Percentiles rank a stretch among this genome's conserved stretches.
phyloP scores from a whole-genome alignment of 2,329 filamentous ascomycete genomes.

The Arachnomyces sp. region DNA sequence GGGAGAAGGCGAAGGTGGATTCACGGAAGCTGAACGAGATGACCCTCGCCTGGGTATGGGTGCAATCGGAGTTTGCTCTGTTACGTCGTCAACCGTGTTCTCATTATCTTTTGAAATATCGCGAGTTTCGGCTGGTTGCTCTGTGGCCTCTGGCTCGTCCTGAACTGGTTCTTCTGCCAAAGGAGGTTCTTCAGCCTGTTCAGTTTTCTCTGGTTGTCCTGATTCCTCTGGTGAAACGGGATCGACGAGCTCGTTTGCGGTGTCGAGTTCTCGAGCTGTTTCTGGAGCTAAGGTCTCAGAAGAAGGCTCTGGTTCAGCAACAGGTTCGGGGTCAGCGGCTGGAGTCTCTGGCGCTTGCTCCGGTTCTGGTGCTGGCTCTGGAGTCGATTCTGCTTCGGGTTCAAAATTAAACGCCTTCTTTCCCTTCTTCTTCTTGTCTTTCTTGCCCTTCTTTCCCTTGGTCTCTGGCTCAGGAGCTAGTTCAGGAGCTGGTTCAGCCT shows the following conservation, averaged over 20 bases:
- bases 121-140: slow-evolving; percentile 1
- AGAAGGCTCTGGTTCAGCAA: slow-evolving; percentile 7
- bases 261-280: slow-evolving; percentile 1
- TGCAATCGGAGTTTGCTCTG: slow-evolving; percentile 3
- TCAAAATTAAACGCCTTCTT: slow-evolving; percentile 6
- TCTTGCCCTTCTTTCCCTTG: slow-evolving; percentile 4
- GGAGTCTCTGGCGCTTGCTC: slow-evolving; percentile 1
- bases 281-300: neutral
- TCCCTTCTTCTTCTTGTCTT: slow-evolving; percentile 1
- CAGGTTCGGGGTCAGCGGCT: slow-evolving; percentile 2
- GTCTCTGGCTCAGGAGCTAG: slow-evolving; percentile 1
- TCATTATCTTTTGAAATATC: slow-evolving; percentile 8
- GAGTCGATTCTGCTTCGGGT: neutral
- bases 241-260: neutral
- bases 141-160: neutral
- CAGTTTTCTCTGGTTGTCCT: slow-evolving; percentile 3
- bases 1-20: slow-evolving; percentile 7
- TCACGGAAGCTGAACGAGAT: slow-evolving; percentile 5
- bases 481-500: too few species aligned
- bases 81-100: slow-evolving; percentile 4
- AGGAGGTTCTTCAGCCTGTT: slow-evolving; percentile 1
- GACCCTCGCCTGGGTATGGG: slow-evolving; percentile 6
- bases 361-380: slow-evolving; percentile 1
- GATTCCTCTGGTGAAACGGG: neutral
- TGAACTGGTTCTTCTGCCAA: slow-evolving; percentile 2